Evolutionary conservation across 208 protist species (phyloP).

Genomic region (Angomonas deanei): DNA sequence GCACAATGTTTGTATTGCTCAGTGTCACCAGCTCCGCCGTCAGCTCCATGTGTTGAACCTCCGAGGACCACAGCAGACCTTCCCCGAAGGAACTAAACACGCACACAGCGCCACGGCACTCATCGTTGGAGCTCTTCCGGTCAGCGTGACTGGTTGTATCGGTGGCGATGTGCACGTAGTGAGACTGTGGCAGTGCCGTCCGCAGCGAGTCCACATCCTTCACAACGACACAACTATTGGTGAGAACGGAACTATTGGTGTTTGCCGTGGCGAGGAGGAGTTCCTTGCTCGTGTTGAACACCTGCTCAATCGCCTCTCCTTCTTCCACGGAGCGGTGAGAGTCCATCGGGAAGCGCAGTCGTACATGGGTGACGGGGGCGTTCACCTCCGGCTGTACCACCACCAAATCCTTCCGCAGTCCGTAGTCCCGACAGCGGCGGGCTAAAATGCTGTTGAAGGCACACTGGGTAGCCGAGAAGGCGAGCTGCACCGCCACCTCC

Average conservation of each 20-base stretch:
- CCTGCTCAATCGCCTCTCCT: conserved; percentile 36
- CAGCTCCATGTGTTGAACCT: conserved; percentile 76
- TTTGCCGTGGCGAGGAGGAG: conserved; percentile 1
- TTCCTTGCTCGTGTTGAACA: conserved; percentile 20
- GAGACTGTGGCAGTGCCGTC: conserved; percentile 28
- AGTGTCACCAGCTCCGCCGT: conserved; percentile 81
- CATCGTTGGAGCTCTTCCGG: conserved; percentile 7
- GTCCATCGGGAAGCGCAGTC: conserved; percentile 55
- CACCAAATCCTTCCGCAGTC: conserved; percentile 57
- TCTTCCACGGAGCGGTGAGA: conserved; percentile 52
- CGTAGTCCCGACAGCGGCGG: conserved; percentile 47
- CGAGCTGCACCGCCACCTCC: conserved; percentile 71
- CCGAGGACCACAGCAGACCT: conserved; percentile 45
- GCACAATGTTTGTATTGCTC: conserved; percentile 73
- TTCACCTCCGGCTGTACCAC: conserved; percentile 45
- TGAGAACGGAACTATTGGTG: conserved; percentile 13
- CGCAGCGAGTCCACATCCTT: conserved; percentile 47
- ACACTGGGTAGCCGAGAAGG: conserved; percentile 78
- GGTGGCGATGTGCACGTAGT: conserved; percentile 30
- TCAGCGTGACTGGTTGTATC: conserved; percentile 12
- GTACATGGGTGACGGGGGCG: conserved; percentile 12
- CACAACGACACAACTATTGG: conserved; percentile 36
- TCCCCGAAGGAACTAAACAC: conserved; percentile 23
- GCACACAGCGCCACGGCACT: conserved; percentile 20
- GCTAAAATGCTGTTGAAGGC: conserved; percentile 57